Base-by-base conservation (phyloP, 768 basidiomycete genomes). In the Podaxis mareebaensis region DNA sequence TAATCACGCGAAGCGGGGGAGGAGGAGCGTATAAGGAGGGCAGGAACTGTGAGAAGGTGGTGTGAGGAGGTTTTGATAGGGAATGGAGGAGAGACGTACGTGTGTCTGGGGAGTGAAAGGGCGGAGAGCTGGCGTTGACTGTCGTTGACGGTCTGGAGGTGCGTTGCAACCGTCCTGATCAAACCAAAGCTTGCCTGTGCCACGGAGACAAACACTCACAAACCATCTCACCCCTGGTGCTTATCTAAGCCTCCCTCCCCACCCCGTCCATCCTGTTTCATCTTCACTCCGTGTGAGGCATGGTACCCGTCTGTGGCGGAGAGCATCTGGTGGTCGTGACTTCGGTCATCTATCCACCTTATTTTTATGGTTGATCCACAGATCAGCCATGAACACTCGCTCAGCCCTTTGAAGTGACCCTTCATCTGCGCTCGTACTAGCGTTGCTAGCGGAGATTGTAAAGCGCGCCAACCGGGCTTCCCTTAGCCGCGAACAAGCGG, bases 141-240 rank as follows among this genome's bases (percentile, higher is more conserved):
- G 76, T 76, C 77, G 77, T 74, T 76, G 78, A 75, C 75, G 70
- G 68, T 66, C 67, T 72, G 65, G 66, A 73, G 72, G 71, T 73
- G 74, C 74, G 77, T 79, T 78, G 77, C 77, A 79, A 79, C 77
- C 55, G 73, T 76, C 74, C 71, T 77, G 75, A 79, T 77, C 74
- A 75, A 74, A 73, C 63, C 58, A 60, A 51, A 38, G 46, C 58
- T 73, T 73, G 67, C 60, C 74, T 70, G 74, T 74, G 71, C 71
- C 71, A 72, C 70, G 65, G 33, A 13, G 15, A 42, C 68, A 67
- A 67, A 67, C 61, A 67, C 30, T 52, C 42, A 56, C 64, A 66
- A 70, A 67, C 52, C 24, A 40, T 26, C 26, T 13, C 30, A n/a
- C 17, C 49, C 51, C 60, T 54, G 28, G n/a, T 33, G 40, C 57